Base-by-base conservation (phyloP, 768 basidiomycete genomes). In the Trametes coccinea region DNA sequence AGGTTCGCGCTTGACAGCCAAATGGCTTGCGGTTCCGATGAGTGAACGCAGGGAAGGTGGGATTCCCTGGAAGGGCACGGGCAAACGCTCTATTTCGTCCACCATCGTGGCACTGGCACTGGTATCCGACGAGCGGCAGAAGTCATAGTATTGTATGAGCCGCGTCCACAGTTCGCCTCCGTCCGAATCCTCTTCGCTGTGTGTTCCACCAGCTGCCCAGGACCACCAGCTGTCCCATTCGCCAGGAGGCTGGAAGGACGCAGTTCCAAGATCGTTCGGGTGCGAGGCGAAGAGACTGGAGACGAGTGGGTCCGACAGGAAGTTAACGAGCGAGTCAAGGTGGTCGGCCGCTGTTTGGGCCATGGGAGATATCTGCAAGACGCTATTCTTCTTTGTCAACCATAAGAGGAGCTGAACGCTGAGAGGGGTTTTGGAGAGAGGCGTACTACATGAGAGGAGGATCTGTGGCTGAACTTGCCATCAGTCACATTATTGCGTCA, bases 211-310 rank as follows among this genome's bases (percentile, higher is more conserved):
- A 6, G 27, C 56, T 1, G 69, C 69, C 71, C 71, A 72, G 44
- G 59, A 47, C 69, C 70, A 73, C 71, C 71, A 73, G 5, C 58
- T n/a, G 4, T 11, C 5, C 71, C 71, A 72, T 50, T 60, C 53
- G 6, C 2, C 29, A 2, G 69, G 66, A 6, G 51, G 62, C 5
- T 17, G 14, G 47, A 67, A 69, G 4, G 44, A 50, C 0, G 56
- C 41, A 4, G 59, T 11, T 2, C 45, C 56, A 10, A 59, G 55
- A 9, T 59, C 54, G 45, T 69, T 69, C 2, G 67, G 67, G 33
- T 69, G 67, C 2, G 53, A 14, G 1, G 45, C 31, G 30, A 66
- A 49, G 10, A 64, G 40, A 29, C 59, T 60, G 7, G 44, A 30
- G 13, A 54, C 47, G 13, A 61, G 40, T 0, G 60, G 60, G 9